Percentiles rank a stretch among this genome's conserved stretches.
These are phyloP conservation scores for Pelargonium nanum DNA, from an alignment of 345 rosid species.

Conservation along the genomic window DNA sequence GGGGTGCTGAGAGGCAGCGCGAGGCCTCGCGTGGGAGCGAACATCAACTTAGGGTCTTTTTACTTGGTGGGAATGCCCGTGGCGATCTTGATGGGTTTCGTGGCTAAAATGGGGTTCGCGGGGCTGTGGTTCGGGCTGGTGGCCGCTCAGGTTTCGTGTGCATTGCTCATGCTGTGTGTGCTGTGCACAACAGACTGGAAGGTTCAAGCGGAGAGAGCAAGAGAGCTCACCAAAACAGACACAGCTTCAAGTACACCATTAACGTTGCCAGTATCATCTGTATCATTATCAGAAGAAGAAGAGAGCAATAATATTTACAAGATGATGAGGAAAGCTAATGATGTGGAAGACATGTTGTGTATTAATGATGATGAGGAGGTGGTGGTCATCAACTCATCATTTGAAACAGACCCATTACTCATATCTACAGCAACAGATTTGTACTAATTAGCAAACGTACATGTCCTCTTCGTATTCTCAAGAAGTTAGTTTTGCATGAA, in stretches of 20 bases:
- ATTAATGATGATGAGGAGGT: conserved; percentile 27
- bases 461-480: too few species aligned
- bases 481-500: too few species aligned
- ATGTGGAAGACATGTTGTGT: conserved; percentile 29
- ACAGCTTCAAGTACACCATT: conserved; percentile 4
- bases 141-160: conserved; percentile 91
- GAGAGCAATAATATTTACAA: conserved; percentile 10
- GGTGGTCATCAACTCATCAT: conserved; percentile 20
- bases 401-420: conserved; percentile 38
- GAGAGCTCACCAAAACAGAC: conserved; percentile 41
- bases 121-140: conserved; percentile 89
- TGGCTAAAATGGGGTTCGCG: conserved; percentile 57
- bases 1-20: conserved; percentile 88
- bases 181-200: conserved; percentile 68
- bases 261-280: conserved; percentile 20
- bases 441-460: too few species aligned
- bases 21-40: conserved; percentile 79
- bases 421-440: conserved; percentile 9
- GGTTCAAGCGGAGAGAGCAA: conserved; percentile 61
- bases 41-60: conserved; percentile 88
- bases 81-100: conserved; percentile 54
- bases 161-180: conserved; percentile 57
- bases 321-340: conserved; percentile 8
- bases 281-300: conserved; percentile 1
- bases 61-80: conserved; percentile 93